Evolutionary conservation across 2,329 filamentous ascomycete genomes (phyloP).

Genomic region (Elsinoe fawcettii): DNA sequence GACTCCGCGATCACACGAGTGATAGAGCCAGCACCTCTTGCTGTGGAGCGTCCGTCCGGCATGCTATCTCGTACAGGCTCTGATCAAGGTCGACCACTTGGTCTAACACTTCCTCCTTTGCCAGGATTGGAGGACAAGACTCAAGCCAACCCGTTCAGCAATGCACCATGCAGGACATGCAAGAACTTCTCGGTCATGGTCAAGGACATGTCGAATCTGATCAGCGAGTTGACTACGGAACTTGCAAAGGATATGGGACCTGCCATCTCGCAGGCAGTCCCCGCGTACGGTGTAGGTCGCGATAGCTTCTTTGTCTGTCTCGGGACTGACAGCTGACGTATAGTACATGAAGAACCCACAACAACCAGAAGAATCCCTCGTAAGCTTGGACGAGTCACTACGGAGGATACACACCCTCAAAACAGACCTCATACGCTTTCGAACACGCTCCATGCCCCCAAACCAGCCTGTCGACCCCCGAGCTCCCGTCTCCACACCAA

Average conservation of each 20-base stretch:
- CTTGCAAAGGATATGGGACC: neutral
- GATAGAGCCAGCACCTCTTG: neutral
- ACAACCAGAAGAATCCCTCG: neutral
- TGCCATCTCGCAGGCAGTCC: neutral
- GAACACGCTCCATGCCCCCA: neutral
- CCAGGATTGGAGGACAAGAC: neutral
- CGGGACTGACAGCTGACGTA: neutral
- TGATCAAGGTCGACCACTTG: neutral
- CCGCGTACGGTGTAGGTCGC: neutral
- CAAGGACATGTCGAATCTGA: neutral
- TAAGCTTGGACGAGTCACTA: neutral
- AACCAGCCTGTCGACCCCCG: neutral
- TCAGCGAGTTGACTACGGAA: neutral
- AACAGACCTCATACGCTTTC: neutral
- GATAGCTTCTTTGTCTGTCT: too few relatives aligned
- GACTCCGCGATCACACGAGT: neutral
- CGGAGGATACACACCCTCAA: neutral
- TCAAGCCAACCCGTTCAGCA: neutral
- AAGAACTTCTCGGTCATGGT: slow-evolving; percentile 4
- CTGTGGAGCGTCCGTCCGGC: neutral
- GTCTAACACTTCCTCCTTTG: neutral
- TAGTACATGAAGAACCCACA: neutral
- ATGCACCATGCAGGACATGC: neutral
- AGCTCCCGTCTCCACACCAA: neutral
- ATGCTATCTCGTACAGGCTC: neutral